phyloP scores from a whole-genome alignment of 139 green algal species.

The Nannochloris sp. region DNA sequence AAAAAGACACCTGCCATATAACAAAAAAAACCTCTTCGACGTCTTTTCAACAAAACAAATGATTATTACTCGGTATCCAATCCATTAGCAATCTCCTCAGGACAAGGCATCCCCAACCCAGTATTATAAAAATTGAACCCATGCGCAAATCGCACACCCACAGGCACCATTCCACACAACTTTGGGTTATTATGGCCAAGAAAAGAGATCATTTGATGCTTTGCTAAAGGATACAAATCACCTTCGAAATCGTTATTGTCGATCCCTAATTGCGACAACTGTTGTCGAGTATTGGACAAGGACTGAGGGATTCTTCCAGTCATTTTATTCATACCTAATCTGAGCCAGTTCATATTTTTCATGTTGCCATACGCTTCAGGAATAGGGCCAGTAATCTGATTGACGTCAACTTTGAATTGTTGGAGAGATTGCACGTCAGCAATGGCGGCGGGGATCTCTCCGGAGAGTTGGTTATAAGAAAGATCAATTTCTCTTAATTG shows the following conservation, averaged over 20 bases:
- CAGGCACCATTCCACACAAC: conserved; percentile 45
- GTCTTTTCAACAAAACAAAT: background rate
- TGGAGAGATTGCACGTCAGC: conserved; percentile 4
- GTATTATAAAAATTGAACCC: conserved; percentile 34
- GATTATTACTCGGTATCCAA: background rate
- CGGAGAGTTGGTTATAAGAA: conserved; percentile 24
- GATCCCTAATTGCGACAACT: conserved; percentile 2
- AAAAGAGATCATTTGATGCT: conserved; percentile 14
- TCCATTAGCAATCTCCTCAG: conserved; percentile 20
- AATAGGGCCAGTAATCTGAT: conserved; percentile 14
- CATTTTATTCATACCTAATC: conserved; percentile 21
- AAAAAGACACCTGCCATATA: background rate
- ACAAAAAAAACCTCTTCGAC: background rate
- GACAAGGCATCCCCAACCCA: conserved; percentile 34
- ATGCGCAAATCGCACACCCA: conserved; percentile 30
- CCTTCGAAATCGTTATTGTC: conserved; percentile 28
- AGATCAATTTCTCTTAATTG: conserved; percentile 32
- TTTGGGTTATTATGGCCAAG: conserved; percentile 18
- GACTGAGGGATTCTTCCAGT: conserved; percentile 1
- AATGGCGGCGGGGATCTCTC: conserved; percentile 20
- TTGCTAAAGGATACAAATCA: conserved; percentile 23
- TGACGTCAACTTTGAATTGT: conserved; percentile 23
- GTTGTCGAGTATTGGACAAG: background rate
- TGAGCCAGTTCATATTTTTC: conserved; percentile 6
- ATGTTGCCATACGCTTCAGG: conserved; percentile 15